A percentile compares a stretch with the other conserved stretches of the same genome.
Evolutionary conservation across 2,329 filamentous ascomycete species (phyloP).

Genomic region (Aspergillus fructus): DNA sequence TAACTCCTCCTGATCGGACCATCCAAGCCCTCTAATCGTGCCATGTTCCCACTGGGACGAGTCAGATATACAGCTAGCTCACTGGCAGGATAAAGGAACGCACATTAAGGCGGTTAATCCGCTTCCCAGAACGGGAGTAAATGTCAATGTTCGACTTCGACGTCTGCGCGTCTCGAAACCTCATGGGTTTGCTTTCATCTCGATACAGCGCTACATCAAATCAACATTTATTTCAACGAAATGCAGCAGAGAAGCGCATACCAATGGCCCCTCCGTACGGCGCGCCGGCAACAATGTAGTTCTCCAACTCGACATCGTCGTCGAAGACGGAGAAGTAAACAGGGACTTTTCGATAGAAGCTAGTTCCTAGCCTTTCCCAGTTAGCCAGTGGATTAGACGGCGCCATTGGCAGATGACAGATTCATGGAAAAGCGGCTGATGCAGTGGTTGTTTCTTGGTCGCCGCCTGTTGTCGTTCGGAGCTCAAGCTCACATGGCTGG

Average conservation of each 20-base stretch:
- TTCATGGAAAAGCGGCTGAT: neutral
- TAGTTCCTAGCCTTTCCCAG: slow-evolving; percentile 91
- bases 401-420: slow-evolving; percentile 37
- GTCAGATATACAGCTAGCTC: neutral
- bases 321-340: slow-evolving; percentile 94
- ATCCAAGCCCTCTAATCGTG: slow-evolving; percentile 81
- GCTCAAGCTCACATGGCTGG: slow-evolving; percentile 17
- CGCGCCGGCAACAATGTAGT: slow-evolving; percentile 87
- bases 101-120: slow-evolving; percentile 73
- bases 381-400: slow-evolving; percentile 71
- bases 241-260: slow-evolving; percentile 45
- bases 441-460: neutral
- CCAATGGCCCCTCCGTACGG: slow-evolving; percentile 92
- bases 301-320: slow-evolving; percentile 89
- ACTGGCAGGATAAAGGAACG: slow-evolving; percentile 15
- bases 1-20: slow-evolving; percentile 93
- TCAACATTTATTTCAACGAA: slow-evolving; percentile 1
- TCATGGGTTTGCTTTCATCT: slow-evolving; percentile 79
- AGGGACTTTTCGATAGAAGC: slow-evolving; percentile 92
- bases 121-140: slow-evolving; percentile 88
- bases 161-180: slow-evolving; percentile 69
- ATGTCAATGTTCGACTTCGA: slow-evolving; percentile 86
- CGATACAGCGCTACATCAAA: slow-evolving; percentile 72
- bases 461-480: slow-evolving; percentile 13
- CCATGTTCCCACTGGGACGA: slow-evolving; percentile 76